phyloP scores from a whole-genome alignment of 2,329 filamentous ascomycete species.

The Penicillium decumbens region DNA sequence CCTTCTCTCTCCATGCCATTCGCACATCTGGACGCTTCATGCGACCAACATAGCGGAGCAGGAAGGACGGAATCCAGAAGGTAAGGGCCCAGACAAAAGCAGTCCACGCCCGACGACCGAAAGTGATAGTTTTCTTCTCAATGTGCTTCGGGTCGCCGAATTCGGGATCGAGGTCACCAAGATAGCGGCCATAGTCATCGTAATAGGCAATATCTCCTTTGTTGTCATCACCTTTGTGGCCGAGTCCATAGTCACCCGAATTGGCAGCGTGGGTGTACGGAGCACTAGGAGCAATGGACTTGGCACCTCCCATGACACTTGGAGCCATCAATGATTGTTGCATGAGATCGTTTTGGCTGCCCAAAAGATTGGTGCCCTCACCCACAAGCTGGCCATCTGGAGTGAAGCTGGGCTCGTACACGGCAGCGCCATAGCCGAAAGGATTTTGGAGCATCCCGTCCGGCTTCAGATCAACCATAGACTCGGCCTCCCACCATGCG shows the following conservation, averaged over 20 bases:
- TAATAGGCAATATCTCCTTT: conserved; percentile 68
- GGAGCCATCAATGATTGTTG: conserved; percentile 48
- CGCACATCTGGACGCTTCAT: conserved; percentile 98
- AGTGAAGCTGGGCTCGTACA: conserved; percentile 70
- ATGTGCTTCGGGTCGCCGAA: conserved; percentile 72
- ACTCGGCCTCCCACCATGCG: conserved; percentile 97
- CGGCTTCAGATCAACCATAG: conserved; percentile 85
- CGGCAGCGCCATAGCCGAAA: conserved; percentile 52
- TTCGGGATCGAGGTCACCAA: conserved; percentile 69
- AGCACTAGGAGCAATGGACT: conserved; percentile 47
- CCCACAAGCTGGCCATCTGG: conserved; percentile 54
- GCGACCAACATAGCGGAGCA: conserved; percentile 74
- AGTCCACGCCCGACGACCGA: conserved; percentile 71
- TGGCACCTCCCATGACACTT: conserved; percentile 51
- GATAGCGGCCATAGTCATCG: conserved; percentile 62
- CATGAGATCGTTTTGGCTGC: conserved; percentile 64
- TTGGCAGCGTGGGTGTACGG: conserved; percentile 47
- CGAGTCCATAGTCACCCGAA: conserved; percentile 80
- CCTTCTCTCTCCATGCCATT: conserved; percentile 94
- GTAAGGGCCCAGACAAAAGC: conserved; percentile 78
- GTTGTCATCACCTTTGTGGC: conserved; percentile 74
- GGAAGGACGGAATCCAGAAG: conserved; percentile 88
- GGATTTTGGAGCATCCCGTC: conserved; percentile 47
- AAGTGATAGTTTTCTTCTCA: conserved; percentile 61
- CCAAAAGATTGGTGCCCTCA: conserved; percentile 58